A percentile compares a stretch with the other conserved stretches of the same genome.
Evolutionary conservation across 495 filamentous ascomycete species (phyloP).

Genomic region (Saxophila tyrrhenica): DNA sequence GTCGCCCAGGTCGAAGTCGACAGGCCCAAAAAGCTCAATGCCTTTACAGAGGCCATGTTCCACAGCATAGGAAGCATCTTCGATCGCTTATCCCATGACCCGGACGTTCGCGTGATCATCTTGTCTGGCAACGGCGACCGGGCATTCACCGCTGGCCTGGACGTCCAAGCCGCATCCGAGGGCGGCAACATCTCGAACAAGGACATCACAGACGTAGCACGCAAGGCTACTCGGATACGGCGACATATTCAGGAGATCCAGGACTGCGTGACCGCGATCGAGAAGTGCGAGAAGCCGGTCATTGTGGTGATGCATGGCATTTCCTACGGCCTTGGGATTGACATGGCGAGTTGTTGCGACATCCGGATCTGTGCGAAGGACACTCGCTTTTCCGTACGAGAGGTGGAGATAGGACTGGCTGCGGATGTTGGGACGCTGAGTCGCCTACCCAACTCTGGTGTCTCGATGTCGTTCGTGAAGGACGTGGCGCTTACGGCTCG

Average conservation of each 20-base stretch:
- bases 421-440: constrained; percentile 85
- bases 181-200: constrained; percentile 8
- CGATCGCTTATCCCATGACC: constrained; percentile 55
- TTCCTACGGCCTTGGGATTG: constrained; percentile 71
- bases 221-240: constrained; percentile 52
- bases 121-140: constrained; percentile 72
- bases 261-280: constrained; percentile 59
- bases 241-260: constrained; percentile 69
- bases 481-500: constrained; percentile 75
- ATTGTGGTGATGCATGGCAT: constrained; percentile 76
- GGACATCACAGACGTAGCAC: constrained; percentile 43
- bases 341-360: constrained; percentile 67
- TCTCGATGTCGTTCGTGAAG: constrained; percentile 74
- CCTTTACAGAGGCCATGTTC: constrained; percentile 87
- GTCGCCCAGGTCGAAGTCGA: constrained; percentile 93
- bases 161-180: constrained; percentile 46
- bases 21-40: constrained; percentile 78
- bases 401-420: constrained; percentile 89
- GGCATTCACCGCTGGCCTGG: constrained; percentile 77
- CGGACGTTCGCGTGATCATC: constrained; percentile 65
- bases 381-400: constrained; percentile 69
- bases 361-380: constrained; percentile 51
- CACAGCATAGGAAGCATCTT: constrained; percentile 66
- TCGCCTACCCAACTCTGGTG: constrained; percentile 75
- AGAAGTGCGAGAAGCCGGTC: constrained; percentile 84